Evolutionary conservation across 2,329 filamentous ascomycete species (phyloP), one percentile per base, ranked within the genome.

Genomic region (Xylariaceae sp.): DNA sequence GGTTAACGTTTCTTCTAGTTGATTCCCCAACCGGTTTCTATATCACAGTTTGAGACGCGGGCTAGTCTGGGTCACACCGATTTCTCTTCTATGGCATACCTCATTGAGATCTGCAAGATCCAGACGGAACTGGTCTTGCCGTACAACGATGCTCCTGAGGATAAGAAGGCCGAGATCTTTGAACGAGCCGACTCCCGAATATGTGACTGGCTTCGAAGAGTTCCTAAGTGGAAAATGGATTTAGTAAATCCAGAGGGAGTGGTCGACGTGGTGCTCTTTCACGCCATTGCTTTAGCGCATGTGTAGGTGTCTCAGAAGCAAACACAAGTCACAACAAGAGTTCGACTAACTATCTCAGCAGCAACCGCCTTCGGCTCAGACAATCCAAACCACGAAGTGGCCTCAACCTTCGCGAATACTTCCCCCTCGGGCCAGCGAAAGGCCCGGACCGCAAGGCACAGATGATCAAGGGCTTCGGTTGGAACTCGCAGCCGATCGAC

Each of bases 161-260:
- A 67, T 29, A 62, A 66, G 47, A 65, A 64, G 48, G 21, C 44
- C 40, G 64, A 65, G 42, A 57, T 59, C 20, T 67, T 70, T 26
- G 65, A 70, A 20, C 68, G 73, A 47, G 71, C 71, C 21, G 74
- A 77, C 52, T 68, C 72, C 4, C 71, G 66, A 48, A 67, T 77
- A 14, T 71, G 72, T 32, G 73, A 72, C 51, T 77, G 74, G 70
- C 61, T 72, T 19, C 66, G 75, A 26, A 70, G 72, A 40, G 61
- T 77, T 7, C 75, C 74, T 2, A 67, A 66, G 29, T 74, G 73
- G 69, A 77, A 77, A 56, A 70, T 71, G 63, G 68, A 72, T 26
- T 57, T 76, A 18, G 69, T 75, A 19, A 70, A 75, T 56, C 65
- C 70, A 2, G 66, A 73, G 26, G 74, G 73, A 20, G 64, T 69